Percentiles rank a stretch among this genome's conserved stretches.
These are phyloP conservation scores for Kodamaea suecica DNA, from an alignment of 1,139 yeast genomes.

Conservation along the genomic window DNA sequence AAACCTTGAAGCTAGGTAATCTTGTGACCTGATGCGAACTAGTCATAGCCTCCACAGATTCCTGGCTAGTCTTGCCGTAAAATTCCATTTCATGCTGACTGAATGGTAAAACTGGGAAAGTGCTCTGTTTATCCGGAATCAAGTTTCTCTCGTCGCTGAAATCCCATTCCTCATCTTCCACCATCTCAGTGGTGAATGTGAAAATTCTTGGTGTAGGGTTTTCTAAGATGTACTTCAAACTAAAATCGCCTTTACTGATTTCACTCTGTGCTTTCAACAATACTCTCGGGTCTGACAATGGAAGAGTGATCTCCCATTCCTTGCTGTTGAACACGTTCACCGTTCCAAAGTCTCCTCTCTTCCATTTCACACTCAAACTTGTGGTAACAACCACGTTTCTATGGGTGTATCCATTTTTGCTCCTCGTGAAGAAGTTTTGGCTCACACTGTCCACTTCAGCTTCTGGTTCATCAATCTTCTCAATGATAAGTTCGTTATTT, in stretches of 20 bases:
- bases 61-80: slow-evolving; percentile 24
- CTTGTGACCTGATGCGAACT: slow-evolving; percentile 22
- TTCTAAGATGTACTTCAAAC: slow-evolving; percentile 55
- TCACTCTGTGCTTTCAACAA: slow-evolving; percentile 30
- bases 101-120: slow-evolving; percentile 61
- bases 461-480: slow-evolving; percentile 13
- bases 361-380: slow-evolving; percentile 33
- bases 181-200: slow-evolving; percentile 53
- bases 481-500: slow-evolving; percentile 31
- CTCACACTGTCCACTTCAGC: slow-evolving; percentile 6
- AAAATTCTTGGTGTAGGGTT: slow-evolving; percentile 72
- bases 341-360: slow-evolving; percentile 18
- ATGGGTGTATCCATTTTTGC: slow-evolving; percentile 40
- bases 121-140: slow-evolving; percentile 26
- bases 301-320: slow-evolving; percentile 52
- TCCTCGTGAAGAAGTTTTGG: slow-evolving; percentile 34
- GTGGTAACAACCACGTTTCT: slow-evolving; percentile 36
- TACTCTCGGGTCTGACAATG: slow-evolving; percentile 69
- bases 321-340: slow-evolving; percentile 28
- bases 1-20: slow-evolving; percentile 58
- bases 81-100: slow-evolving; percentile 45
- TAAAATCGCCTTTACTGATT: slow-evolving; percentile 8
- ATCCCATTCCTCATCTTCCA: slow-evolving; percentile 26
- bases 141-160: slow-evolving; percentile 28
- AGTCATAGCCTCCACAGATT: too few relatives aligned